Evolutionary conservation across 805 yeast species (phyloP), one percentile per base, ranked within the genome.

Genomic region (Candida sithepensis): DNA sequence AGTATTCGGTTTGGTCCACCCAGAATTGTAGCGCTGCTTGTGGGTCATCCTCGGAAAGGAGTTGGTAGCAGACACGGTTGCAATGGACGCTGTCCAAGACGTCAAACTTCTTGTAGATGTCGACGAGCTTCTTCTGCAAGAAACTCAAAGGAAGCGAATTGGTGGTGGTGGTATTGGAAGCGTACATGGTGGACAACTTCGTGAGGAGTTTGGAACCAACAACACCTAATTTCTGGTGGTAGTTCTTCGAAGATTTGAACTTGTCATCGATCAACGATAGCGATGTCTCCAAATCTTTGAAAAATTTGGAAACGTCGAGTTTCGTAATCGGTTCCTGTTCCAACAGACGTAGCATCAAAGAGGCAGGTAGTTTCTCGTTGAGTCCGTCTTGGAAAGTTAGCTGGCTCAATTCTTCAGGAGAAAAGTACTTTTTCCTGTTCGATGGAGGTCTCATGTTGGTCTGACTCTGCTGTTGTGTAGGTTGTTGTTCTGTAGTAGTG

Each of bases 61-160:
- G 51, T n/a, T 47, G 44, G 8, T 34, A 47, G 34, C 63, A 50
- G n/a, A 52, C 57, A 44, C 64, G 53, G 18, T 48, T 53, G 18
- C 63, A 54, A 42, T 64, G 69, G 12, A 61, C 51, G n/a, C 50
- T 55, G 45, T 62, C 60, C n/a, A 61, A 42, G 3, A 61, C n/a
- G 13, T 53, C 43, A 37, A 47, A 39, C 1, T 55, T 49, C 23
- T 48, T 37, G 22, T 64, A 45, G 9, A 59, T 40, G 3, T 47
- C 44, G 16, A 63, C 44, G 12, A 66, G 23, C 33, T 52, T 58
- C 32, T 53, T 51, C 18, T 34, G 38, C 7, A 34, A 16, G 20
- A n/a, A 16, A 34, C 38, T 34, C 18, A 32, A 32, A 13, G 36
- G 36, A n/a, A 32, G 18, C 6, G 36, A 32, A 32, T n/a, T n/a